phyloP scores from a whole-genome alignment of 495 filamentous ascomycete species.

The Amniculicola lignicola region DNA sequence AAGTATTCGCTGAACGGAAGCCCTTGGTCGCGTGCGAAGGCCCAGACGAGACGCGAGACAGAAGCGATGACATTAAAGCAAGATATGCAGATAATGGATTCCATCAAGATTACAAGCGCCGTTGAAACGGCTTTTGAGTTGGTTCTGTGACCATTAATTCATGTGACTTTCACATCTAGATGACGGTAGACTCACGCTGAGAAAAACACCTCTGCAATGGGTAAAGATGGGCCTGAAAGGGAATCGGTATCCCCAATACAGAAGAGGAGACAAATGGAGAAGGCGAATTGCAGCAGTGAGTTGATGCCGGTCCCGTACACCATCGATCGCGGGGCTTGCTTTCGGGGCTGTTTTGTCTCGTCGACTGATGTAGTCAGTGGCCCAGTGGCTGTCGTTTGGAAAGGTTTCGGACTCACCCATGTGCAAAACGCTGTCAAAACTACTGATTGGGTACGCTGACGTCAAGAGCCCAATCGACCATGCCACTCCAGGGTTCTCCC shows the following conservation, averaged over 20 bases:
- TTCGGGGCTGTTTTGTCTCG: conserved; percentile 12
- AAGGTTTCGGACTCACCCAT: too few species aligned
- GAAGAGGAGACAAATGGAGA: conserved; percentile 22
- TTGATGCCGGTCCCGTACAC: conserved; percentile 12
- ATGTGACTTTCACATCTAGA: too few species aligned
- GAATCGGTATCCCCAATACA: conserved; percentile 21
- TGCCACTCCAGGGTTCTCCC: conserved; percentile 8
- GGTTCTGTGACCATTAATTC: too few species aligned
- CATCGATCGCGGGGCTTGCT: conserved; percentile 22
- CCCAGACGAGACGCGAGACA: conserved; percentile 22
- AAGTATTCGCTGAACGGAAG: conserved; percentile 28
- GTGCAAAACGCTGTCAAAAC: conserved; percentile 25
- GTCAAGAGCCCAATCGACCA: conserved; percentile 11
- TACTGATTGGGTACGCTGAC: background rate
- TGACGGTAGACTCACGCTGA: too few species aligned
- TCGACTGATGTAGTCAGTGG: too few species aligned
- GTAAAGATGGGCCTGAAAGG: conserved; percentile 44
- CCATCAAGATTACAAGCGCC: background rate
- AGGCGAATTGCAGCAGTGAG: conserved; percentile 14
- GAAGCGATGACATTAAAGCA: conserved; percentile 19
- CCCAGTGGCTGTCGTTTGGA: too few species aligned
- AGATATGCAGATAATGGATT: background rate
- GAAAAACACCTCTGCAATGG: conserved; percentile 52
- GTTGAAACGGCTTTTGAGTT: conserved; percentile 11
- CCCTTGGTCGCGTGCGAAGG: conserved; percentile 24